These are phyloP conservation scores for Verticillium longisporum DNA, from an alignment of 2,329 filamentous ascomycete genomes.

Conservation along the genomic window DNA sequence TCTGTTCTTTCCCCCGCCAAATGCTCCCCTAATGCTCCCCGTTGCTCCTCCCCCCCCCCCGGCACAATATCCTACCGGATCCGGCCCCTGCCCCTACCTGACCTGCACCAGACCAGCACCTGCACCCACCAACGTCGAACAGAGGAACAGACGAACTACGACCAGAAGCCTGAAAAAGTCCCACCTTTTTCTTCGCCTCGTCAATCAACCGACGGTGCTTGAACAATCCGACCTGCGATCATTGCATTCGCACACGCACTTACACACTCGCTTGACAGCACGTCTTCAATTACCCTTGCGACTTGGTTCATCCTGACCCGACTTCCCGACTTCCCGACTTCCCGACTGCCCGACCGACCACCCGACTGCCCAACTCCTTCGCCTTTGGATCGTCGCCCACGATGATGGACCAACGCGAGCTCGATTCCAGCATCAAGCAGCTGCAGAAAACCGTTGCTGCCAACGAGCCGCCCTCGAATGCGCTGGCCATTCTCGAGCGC, in stretches of 20 bases:
- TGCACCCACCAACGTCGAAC: background rate
- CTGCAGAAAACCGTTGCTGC: conserved; percentile 71
- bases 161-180: background rate
- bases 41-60: background rate
- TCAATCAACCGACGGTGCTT: background rate
- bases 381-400: background rate
- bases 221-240: background rate
- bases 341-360: background rate
- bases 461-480: conserved; percentile 65
- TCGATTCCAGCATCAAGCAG: conserved; percentile 69
- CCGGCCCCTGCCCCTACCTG: background rate
- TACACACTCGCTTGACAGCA: background rate
- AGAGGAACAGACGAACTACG: background rate
- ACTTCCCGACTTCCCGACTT: too few species aligned
- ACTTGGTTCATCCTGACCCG: background rate
- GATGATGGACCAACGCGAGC: conserved; percentile 73
- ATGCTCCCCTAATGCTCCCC: background rate
- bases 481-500: conserved; percentile 68
- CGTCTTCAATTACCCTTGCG: too few species aligned
- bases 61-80: background rate
- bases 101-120: too few species aligned
- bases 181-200: background rate
- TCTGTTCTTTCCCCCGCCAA: background rate
- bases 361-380: background rate
- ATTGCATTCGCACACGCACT: background rate